A percentile compares a stretch with the other conserved stretches of the same genome.
These are phyloP conservation scores for Senna siamea DNA, from an alignment of 306 rosid species.

Conservation along the genomic window DNA sequence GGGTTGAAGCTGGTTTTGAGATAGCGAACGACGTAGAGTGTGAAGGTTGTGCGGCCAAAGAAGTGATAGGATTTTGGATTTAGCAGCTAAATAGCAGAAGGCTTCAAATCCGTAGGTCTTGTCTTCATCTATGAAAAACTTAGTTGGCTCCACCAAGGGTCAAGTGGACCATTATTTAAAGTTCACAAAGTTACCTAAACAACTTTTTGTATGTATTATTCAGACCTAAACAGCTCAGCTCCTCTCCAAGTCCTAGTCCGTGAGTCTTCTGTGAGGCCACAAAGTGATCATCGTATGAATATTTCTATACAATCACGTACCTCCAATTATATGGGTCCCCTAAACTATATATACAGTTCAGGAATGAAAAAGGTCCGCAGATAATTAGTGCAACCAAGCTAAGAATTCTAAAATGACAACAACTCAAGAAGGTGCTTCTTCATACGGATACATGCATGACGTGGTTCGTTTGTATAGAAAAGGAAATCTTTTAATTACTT, in stretches of 20 bases:
- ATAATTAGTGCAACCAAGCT: constrained; percentile 25
- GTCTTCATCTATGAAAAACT: constrained; percentile 18
- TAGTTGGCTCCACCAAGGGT: constrained; percentile 20
- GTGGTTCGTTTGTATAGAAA: not conserved
- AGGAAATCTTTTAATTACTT: constrained; percentile 9
- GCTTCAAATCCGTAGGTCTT: constrained; percentile 10
- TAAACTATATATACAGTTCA: not conserved
- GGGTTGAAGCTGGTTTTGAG: not conserved
- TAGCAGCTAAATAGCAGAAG: constrained; percentile 32
- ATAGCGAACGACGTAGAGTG: constrained; percentile 19
- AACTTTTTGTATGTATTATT: constrained; percentile 11
- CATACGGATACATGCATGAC: not conserved
- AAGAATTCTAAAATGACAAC: constrained; percentile 29
- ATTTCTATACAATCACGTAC: too few species aligned
- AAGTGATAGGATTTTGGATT: constrained; percentile 38
- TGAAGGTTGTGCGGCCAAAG: constrained; percentile 23
- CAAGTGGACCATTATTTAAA: constrained; percentile 30
- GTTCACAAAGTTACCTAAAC: constrained; percentile 11
- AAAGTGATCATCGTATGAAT: not conserved
- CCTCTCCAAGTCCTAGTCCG: constrained; percentile 18
- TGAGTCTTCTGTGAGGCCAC: constrained; percentile 18
- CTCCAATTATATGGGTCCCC: constrained; percentile 12
- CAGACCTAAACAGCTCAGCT: constrained; percentile 27
- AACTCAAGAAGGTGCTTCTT: constrained; percentile 21
- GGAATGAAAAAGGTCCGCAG: constrained; percentile 17